Evolutionary conservation across 805 yeast genomes (phyloP), one percentile per base, ranked within the genome.

Genomic region (Danielozyma ontarioensis): DNA sequence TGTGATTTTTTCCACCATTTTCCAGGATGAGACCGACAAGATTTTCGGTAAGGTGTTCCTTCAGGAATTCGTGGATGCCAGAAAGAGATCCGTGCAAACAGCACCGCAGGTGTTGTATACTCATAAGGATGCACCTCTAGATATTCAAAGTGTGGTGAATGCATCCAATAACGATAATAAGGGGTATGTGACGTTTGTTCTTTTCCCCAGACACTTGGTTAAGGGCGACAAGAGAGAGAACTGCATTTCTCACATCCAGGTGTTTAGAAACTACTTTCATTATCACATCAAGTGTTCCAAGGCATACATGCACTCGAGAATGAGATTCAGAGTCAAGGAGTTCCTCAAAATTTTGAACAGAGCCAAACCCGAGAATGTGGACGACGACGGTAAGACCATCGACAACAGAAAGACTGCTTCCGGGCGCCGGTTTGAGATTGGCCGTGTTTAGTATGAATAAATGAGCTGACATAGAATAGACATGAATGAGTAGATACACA

Each of bases 251-350:
- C 97, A 89, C 59, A 83, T 93, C 52, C 88, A 87, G 53, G 70
- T 86, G 37, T 93, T 93, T 67, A 76, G 99, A 63, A 94, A 89
- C 54, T 93, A 90, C 65, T 93, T 93, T 82, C 99, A 93, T 61
- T 93, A 90, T 63, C 99, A 93, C 57, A 93, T 93, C 68, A 93
- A 93, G 66, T 90, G 97, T 61, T 88, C 96, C 40, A 93, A 93
- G 71, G 97, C 98, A 23, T 93, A 85, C 64, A 80, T 93, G 81
- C 99, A 93, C 62, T 87, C 96, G 32, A 81, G 99, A 71, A 93
- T 93, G 99, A 79, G 99, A 62, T 86, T 72, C 63, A 77, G 98
- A 52, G 97, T 93, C 16, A 80, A 83, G 47, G 93, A 94, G 51
- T 93, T 89, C 68, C 76, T 89, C 55, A 93, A 93, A 71, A 90